Conservation (phyloP, 2,329 filamentous ascomycete genomes). For the Emericellopsis atlantica region DNA sequence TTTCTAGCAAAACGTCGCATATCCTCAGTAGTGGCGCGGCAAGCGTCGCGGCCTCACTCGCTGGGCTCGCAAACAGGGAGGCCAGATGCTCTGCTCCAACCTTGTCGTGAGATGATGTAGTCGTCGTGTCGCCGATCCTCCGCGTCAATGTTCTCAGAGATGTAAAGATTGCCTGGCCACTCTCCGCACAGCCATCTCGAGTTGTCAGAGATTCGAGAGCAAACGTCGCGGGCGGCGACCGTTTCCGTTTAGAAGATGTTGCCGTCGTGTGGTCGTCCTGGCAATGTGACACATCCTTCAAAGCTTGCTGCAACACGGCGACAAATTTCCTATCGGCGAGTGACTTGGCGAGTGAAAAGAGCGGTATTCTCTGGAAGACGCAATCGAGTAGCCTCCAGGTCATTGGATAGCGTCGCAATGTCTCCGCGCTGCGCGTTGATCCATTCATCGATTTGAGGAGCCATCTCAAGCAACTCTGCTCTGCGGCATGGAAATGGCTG, state of each 20-base stretch:
- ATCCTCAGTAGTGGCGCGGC: constrained; percentile 30
- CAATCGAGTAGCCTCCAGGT: constrained; percentile 50
- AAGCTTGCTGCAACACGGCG: constrained; percentile 49
- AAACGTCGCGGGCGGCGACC: constrained; percentile 20
- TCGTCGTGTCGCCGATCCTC: constrained; percentile 23
- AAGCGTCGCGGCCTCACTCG: constrained; percentile 31
- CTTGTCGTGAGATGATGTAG: constrained; percentile 24
- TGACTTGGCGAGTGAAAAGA: constrained; percentile 56
- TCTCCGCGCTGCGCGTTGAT: constrained; percentile 31
- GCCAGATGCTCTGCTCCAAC: constrained; percentile 47
- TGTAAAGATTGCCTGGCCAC: constrained; percentile 33
- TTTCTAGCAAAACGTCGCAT: constrained; percentile 26
- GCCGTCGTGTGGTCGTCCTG: not conserved
- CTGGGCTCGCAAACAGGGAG: constrained; percentile 39
- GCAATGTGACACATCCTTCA: constrained; percentile 39
- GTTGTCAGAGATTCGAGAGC: constrained; percentile 26
- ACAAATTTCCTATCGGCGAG: constrained; percentile 60
- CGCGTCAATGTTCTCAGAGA: constrained; percentile 32
- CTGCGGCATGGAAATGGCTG: constrained; percentile 35
- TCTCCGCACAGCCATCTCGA: constrained; percentile 26
- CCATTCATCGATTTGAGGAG: constrained; percentile 50
- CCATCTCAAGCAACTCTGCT: constrained; percentile 48
- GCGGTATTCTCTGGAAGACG: constrained; percentile 52
- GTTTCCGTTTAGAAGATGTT: constrained; percentile 31
- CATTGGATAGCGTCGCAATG: constrained; percentile 39